These are phyloP conservation scores for Rhizophagus sp. DNA, from an alignment of 192 early-diverging fungal genomes.

Conservation along the genomic window DNA sequence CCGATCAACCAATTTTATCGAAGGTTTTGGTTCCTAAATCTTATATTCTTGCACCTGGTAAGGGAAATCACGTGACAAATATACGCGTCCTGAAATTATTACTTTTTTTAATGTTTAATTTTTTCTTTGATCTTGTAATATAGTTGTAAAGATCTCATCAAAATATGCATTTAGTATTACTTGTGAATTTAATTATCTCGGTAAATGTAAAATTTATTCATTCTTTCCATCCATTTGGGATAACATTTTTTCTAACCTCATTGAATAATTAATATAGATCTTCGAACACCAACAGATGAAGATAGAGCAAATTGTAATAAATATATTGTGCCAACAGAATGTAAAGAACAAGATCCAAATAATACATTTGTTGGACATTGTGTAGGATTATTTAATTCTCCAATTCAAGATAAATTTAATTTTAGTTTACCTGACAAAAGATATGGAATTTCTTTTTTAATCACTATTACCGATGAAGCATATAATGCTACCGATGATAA, in stretches of 20 bases:
- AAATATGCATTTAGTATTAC: neutral
- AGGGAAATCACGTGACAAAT: too few relatives aligned
- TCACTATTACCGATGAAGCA: neutral
- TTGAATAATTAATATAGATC: neutral
- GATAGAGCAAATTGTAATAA: neutral
- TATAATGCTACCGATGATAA: slow-evolving; percentile 6
- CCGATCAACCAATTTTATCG: neutral
- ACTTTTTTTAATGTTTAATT: neutral
- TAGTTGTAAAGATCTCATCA: neutral
- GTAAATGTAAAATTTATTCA: neutral
- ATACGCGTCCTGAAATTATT: neutral
- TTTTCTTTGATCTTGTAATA: neutral
- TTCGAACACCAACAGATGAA: neutral
- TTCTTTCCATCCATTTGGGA: neutral
- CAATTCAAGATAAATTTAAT: slow-evolving; percentile 5
- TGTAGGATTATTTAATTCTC: neutral
- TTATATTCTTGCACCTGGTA: neutral
- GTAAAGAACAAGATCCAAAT: neutral
- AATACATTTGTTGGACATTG: neutral
- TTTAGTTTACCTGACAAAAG: neutral
- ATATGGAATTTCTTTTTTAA: neutral
- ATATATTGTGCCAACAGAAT: neutral
- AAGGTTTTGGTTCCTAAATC: neutral
- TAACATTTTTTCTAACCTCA: neutral
- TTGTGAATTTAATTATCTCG: neutral